phyloP scores from a whole-genome alignment of 768 basidiomycete species.

The Rhizopogon vinicolor region DNA sequence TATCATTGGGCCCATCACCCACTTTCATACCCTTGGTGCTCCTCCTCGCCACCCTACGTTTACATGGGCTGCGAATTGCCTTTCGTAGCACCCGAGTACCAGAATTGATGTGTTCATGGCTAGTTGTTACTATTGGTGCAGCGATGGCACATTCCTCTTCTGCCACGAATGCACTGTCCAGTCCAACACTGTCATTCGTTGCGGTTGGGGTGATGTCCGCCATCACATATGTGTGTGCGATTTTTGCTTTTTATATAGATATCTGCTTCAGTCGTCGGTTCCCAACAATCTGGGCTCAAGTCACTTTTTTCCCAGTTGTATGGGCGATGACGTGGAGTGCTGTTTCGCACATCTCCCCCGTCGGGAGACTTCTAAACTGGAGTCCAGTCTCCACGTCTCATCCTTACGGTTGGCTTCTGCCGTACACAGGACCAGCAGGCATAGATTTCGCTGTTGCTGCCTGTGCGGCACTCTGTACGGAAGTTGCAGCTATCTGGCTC shows the following conservation, averaged over 20 bases:
- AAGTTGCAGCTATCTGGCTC: slow-evolving; percentile 50
- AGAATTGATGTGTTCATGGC: slow-evolving; percentile 29
- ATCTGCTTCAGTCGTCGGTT: slow-evolving; percentile 28
- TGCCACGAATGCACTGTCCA: slow-evolving; percentile 53
- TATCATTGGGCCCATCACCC: slow-evolving; percentile 26
- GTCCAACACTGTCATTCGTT: slow-evolving; percentile 40
- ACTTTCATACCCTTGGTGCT: slow-evolving; percentile 30
- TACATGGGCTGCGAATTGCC: slow-evolving; percentile 28
- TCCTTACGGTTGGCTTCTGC: slow-evolving; percentile 62
- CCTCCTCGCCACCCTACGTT: slow-evolving; percentile 17
- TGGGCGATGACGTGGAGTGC: slow-evolving; percentile 64
- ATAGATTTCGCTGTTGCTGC: slow-evolving; percentile 74
- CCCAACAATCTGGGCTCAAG: slow-evolving; percentile 34
- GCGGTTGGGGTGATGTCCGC: slow-evolving; percentile 39
- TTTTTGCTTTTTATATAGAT: slow-evolving; percentile 36
- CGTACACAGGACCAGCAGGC: slow-evolving; percentile 50
- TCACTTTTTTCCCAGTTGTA: slow-evolving; percentile 60
- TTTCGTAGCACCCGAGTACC: slow-evolving; percentile 22
- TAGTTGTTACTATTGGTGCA: slow-evolving; percentile 36
- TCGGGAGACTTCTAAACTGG: slow-evolving; percentile 74
- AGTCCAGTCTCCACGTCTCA: slow-evolving; percentile 49
- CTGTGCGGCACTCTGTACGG: slow-evolving; percentile 66
- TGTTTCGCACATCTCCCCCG: slow-evolving; percentile 51
- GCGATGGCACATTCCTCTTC: slow-evolving; percentile 38
- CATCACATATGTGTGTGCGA: slow-evolving; percentile 38